Conservation (phyloP, 345 rosid genomes). For the Aurinia saxatilis region DNA sequence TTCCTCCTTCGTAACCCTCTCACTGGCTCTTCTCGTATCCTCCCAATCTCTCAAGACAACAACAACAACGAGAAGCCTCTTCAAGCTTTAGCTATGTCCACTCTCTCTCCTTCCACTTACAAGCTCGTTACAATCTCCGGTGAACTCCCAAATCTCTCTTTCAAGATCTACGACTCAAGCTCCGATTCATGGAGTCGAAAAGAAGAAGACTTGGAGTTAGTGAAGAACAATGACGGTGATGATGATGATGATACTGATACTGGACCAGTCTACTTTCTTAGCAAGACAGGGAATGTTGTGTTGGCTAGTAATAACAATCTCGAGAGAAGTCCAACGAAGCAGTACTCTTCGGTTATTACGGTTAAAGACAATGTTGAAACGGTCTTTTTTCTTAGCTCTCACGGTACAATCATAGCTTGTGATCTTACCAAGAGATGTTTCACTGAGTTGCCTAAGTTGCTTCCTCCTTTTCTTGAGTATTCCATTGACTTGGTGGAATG, state of each 20-base stretch:
- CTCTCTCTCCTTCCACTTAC: constrained; percentile 31
- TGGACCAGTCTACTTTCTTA: constrained; percentile 68
- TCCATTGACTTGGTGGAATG: constrained; percentile 80
- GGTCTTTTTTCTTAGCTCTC: constrained; percentile 68
- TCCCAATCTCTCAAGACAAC: constrained; percentile 21
- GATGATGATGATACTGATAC: constrained; percentile 29
- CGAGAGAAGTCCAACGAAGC: constrained; percentile 85
- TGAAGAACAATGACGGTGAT: constrained; percentile 29
- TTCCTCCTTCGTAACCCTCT: constrained; percentile 61
- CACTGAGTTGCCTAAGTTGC: constrained; percentile 64
- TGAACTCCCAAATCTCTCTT: constrained; percentile 52
- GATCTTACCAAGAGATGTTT: constrained; percentile 43
- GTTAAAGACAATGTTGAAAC: constrained; percentile 39
- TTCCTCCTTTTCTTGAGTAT: constrained; percentile 63
- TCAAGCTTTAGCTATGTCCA: constrained; percentile 64
- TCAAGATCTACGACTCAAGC: constrained; percentile 42
- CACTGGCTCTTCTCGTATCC: constrained; percentile 42
- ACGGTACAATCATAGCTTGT: constrained; percentile 62
- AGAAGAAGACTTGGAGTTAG: constrained; percentile 35
- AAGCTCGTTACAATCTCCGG: constrained; percentile 61
- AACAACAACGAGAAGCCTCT: constrained; percentile 34
- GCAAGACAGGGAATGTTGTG: constrained; percentile 69
- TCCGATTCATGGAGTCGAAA: constrained; percentile 38
- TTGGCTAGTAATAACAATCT: constrained; percentile 42
- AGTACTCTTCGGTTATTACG: constrained; percentile 65